Conservation (phyloP, 2,329 filamentous ascomycete species). For the Ascocoryne sarcoides region DNA sequence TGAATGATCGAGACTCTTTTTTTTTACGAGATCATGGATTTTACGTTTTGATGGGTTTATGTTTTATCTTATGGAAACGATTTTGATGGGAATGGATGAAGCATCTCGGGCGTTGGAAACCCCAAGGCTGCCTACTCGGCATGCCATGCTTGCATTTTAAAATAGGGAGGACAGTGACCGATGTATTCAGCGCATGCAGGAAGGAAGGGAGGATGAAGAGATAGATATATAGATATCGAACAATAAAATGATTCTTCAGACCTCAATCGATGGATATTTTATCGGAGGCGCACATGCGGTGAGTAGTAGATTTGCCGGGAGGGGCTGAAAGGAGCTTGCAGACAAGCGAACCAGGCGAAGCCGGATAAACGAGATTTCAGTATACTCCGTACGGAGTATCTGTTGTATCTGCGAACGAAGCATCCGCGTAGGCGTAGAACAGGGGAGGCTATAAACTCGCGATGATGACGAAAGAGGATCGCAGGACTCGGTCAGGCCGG, state of each 20-base stretch:
- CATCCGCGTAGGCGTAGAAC: no score
- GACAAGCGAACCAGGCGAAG: no score
- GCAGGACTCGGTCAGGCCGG: no score
- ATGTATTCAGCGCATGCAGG: constrained; percentile 16
- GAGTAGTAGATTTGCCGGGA: no score
- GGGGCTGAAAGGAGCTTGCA: no score
- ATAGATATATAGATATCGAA: constrained; percentile 18
- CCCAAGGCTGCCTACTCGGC: constrained; percentile 4
- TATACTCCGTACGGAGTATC: no score
- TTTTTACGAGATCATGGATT: constrained; percentile 26
- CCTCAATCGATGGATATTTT: neutral
- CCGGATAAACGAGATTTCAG: no score
- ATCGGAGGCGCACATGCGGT: neutral
- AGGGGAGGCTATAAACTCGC: no score
- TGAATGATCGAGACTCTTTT: constrained; percentile 20
- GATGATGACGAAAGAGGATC: no score
- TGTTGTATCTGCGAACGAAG: no score
- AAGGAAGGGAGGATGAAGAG: constrained; percentile 7
- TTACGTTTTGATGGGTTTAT: constrained; percentile 20
- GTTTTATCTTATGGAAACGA: constrained; percentile 16
- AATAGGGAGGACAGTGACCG: constrained; percentile 6
- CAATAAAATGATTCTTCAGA: constrained; percentile 8
- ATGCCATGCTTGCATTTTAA: constrained; percentile 9
- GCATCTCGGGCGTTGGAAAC: constrained; percentile 17
- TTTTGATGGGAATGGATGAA: constrained; percentile 7